These are phyloP conservation scores for Neospermospora avenae DNA, from an alignment of 2,329 filamentous ascomycete species.

Conservation along the genomic window DNA sequence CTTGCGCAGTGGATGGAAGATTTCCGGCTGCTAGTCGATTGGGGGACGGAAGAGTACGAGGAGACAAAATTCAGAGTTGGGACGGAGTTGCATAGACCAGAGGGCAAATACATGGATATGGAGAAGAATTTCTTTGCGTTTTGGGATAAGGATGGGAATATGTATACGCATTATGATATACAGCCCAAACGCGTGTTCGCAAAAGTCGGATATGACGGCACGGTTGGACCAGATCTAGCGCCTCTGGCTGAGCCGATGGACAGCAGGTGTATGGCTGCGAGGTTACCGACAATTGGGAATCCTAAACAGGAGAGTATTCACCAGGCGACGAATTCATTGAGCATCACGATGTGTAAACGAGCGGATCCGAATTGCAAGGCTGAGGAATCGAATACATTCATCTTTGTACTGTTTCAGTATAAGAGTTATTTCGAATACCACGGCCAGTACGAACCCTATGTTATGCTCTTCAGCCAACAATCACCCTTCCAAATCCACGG, in stretches of 20 bases:
- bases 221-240: slow-evolving; percentile 46
- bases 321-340: slow-evolving; percentile 57
- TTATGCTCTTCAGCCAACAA: slow-evolving; percentile 47
- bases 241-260: slow-evolving; percentile 39
- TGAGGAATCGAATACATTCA: slow-evolving; percentile 48
- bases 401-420: slow-evolving; percentile 53
- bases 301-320: slow-evolving; percentile 47
- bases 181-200: slow-evolving; percentile 49
- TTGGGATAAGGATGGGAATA: slow-evolving; percentile 48
- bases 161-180: slow-evolving; percentile 54
- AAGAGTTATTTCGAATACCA: slow-evolving; percentile 49
- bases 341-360: slow-evolving; percentile 51
- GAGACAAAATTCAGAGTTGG: slow-evolving; percentile 31
- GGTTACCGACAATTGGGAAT: slow-evolving; percentile 40
- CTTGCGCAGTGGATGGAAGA: slow-evolving; percentile 57
- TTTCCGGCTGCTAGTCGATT: slow-evolving; percentile 48
- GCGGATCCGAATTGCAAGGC: slow-evolving; percentile 43
- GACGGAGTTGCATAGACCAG: slow-evolving; percentile 51
- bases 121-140: slow-evolving; percentile 65
- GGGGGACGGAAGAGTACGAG: slow-evolving; percentile 31
- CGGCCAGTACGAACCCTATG: slow-evolving; percentile 53
- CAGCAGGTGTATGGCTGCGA: slow-evolving; percentile 43
- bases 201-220: slow-evolving; percentile 43
- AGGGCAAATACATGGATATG: slow-evolving; percentile 39
- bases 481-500: slow-evolving; percentile 50